Evolutionary conservation across 768 basidiomycete species (phyloP), one percentile per base, ranked within the genome.

Genomic region (Termitomyces sp.): DNA sequence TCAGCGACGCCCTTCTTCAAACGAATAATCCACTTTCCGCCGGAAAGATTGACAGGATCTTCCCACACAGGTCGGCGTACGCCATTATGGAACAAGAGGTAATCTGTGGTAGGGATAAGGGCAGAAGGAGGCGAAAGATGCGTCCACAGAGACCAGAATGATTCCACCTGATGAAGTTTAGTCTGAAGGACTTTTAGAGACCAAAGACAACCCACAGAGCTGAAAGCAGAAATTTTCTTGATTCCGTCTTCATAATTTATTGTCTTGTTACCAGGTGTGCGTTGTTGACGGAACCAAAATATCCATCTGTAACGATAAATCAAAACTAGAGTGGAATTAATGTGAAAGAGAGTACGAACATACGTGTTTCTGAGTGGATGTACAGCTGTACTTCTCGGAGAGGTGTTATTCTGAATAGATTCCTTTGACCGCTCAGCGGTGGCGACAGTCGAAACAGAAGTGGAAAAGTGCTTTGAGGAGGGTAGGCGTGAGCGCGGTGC

Each of bases 21-120:
- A 54, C 96, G 89, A 58, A 98, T 81, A 52, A 96, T 96, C 90
- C 94, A 98, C 72, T 95, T 96, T 4, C 94, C 95, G 28, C 95
- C 95, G 16, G 84, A 70, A 50, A 85, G 70, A 70, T 97, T 97
- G 56, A 93, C 76, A 14, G 93, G 89, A 71, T 97, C 94, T 70
- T 98, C 96, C 96, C 96, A 98, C 3, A 96, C 89, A 0, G 96
- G 95, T 44, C 92, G 81, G 24, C 88, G 86, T 57, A 98, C 79
- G 42, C 86, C 87, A 2, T 84, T 77, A 64, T 94, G 92, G 76
- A 98, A 97, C 62, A 97, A 81, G 33, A 98, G 85, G 61, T 96
- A 92, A 73, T 98, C 96, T 4, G 95, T 96, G 3, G 94, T 96
- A 6, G 94, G 89, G 12, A 84, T 80, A 26, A 98, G 80, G 13